A percentile compares a stretch with the other conserved stretches of the same genome.
These are phyloP conservation scores for Raffaelea deltoideospora DNA, from an alignment of 2,329 filamentous ascomycete genomes.

Conservation along the genomic window DNA sequence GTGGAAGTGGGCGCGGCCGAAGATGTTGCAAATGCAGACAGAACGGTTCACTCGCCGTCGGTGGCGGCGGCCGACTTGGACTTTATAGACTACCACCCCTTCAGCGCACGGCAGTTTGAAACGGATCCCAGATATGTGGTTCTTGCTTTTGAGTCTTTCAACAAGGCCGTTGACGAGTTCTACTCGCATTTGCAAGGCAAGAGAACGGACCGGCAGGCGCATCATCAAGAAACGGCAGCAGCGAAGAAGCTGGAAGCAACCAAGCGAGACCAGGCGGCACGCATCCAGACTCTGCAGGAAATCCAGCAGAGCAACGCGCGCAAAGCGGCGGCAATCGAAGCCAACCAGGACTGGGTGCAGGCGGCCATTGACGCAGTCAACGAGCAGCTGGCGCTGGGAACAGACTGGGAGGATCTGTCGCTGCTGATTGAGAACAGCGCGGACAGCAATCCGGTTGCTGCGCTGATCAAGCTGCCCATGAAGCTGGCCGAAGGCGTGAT, in stretches of 20 bases:
- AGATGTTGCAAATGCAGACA: neutral
- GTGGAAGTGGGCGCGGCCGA: neutral
- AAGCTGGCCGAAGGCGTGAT: conserved; percentile 84
- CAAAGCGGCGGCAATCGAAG: conserved; percentile 81
- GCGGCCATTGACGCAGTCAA: conserved; percentile 90
- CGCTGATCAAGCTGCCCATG: conserved; percentile 72
- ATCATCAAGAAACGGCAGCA: conserved; percentile 68
- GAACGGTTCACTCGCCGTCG: no score
- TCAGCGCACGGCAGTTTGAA: conserved; percentile 67
- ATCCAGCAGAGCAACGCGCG: conserved; percentile 69
- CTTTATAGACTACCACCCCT: conserved; percentile 94
- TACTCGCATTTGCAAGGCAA: conserved; percentile 94
- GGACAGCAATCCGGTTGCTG: conserved; percentile 68
- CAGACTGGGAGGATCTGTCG: conserved; percentile 93
- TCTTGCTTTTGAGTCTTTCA: conserved; percentile 70
- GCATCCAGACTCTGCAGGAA: conserved; percentile 70
- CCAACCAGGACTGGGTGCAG: conserved; percentile 79
- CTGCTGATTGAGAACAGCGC: conserved; percentile 82
- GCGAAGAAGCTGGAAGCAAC: conserved; percentile 78
- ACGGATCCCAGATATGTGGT: conserved; percentile 50
- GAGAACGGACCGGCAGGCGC: conserved; percentile 69
- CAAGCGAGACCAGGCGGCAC: conserved; percentile 65
- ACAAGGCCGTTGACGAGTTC: conserved; percentile 89
- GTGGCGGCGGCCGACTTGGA: conserved; percentile 28
- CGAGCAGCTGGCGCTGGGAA: conserved; percentile 77